Conservation (phyloP, 1,284 basidiomycete species). For the Salmacisia buchloeana region DNA sequence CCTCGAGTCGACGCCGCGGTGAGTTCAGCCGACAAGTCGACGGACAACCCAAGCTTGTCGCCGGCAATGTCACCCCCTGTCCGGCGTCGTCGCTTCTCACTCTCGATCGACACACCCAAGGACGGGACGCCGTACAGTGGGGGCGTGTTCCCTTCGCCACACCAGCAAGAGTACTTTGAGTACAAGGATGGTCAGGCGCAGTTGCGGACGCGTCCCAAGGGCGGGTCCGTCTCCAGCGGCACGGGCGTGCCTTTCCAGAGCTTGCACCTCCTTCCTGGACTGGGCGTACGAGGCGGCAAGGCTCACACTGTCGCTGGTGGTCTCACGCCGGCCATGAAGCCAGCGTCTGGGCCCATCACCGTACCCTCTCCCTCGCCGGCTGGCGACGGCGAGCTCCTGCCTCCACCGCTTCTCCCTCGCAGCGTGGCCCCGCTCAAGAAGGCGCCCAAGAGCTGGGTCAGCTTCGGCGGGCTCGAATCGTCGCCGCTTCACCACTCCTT, state of each 20-base stretch:
- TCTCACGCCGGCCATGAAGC: conserved; percentile 1
- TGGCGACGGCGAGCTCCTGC: not conserved
- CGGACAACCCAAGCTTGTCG: not conserved
- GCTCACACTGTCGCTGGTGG: conserved; percentile 3
- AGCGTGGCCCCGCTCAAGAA: not conserved
- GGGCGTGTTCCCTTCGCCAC: not conserved
- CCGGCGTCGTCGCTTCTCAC: not conserved
- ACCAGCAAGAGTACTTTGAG: not conserved
- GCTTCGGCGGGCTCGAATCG: not conserved
- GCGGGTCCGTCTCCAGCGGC: not conserved
- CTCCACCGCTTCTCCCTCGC: not conserved
- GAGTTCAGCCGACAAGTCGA: not conserved
- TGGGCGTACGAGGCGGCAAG: not conserved
- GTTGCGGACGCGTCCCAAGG: not conserved
- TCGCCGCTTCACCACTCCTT: not conserved
- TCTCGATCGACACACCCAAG: not conserved
- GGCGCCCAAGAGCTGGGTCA: not conserved
- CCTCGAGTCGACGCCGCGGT: not conserved
- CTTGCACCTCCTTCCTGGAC: not conserved
- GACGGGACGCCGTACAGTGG: not conserved
- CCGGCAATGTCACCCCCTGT: conserved; percentile 1
- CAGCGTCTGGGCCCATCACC: not conserved
- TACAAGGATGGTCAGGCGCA: not conserved
- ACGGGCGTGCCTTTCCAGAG: not conserved
- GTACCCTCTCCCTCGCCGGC: not conserved